Percentiles rank a stretch among this genome's conserved stretches.
phyloP scores from a whole-genome alignment of 148 eudicot species.

The Silene latifolia region DNA sequence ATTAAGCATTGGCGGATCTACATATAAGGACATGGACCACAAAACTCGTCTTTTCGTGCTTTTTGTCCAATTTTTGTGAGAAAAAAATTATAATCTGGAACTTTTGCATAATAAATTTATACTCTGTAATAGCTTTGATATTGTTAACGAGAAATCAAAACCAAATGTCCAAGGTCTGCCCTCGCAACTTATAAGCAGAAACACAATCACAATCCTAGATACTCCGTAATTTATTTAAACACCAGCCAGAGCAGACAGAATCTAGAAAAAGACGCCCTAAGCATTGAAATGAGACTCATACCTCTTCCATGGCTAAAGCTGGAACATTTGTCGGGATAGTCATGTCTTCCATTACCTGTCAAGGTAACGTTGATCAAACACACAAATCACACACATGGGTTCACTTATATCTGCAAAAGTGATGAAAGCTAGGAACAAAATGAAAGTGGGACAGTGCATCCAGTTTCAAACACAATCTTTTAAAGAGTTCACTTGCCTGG shows the following conservation, averaged over 20 bases:
- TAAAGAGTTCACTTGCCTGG: slow-evolving; percentile 76
- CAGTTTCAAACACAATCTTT: slow-evolving; percentile 75
- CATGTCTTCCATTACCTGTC: slow-evolving; percentile 92
- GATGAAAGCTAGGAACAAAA: slow-evolving; percentile 32
- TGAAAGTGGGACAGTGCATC: slow-evolving; percentile 98
- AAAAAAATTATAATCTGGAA: too few species aligned
- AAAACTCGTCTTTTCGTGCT: too few species aligned
- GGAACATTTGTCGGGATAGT: slow-evolving; percentile 81
- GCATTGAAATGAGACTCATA: slow-evolving; percentile 19
- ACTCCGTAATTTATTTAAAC: too few species aligned
- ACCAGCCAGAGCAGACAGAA: too few species aligned
- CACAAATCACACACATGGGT: neutral
- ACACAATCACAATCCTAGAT: too few species aligned
- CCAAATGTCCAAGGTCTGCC: too few species aligned
- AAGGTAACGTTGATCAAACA: slow-evolving; percentile 3
- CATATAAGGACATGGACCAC: too few species aligned
- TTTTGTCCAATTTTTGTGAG: too few species aligned
- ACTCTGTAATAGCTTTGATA: too few species aligned
- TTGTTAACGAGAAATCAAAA: too few species aligned
- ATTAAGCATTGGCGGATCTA: neutral
- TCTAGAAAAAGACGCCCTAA: neutral
- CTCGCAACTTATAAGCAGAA: too few species aligned
- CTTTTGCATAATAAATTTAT: too few species aligned
- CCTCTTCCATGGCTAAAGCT: slow-evolving; percentile 99
- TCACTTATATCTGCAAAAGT: neutral